Base-by-base conservation (phyloP, 2,329 filamentous ascomycete genomes). In the Triangularia setosa region DNA sequence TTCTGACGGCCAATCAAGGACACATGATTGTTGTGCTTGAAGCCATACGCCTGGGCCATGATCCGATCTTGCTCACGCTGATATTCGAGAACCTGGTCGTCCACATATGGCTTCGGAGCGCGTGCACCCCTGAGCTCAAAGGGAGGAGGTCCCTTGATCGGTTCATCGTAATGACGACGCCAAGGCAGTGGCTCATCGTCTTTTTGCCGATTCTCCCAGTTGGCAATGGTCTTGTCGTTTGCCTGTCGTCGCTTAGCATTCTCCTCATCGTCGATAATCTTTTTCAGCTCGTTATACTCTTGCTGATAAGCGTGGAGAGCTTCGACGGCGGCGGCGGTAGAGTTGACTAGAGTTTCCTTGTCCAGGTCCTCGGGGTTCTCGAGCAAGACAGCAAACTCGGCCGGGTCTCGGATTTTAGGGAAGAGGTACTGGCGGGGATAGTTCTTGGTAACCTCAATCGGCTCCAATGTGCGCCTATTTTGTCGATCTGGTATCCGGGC, bases 1-100 rank as follows among this genome's bases (percentile, higher is more conserved):
- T 88, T 84, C 71, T 89, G 87, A 35, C 79, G 78, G 21, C 85
- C 85, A 64, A 87, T 79, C 73, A 84, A 84, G 65, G 80, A 81
- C 2, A 82, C 80, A 60, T 85, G 82, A 9, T 82, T 79, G 68
- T 88, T 85, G 68, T 87, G 86, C 65, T 87, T 83, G 69, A 88
- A 87, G 16, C 83, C 82, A 70, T 88, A 89, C 1, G 81, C 79
- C 65, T 83, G 79, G 7, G 86, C 85, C 80, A 85, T 84, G 66
- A 87, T 78, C 62, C 79, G 79, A 74, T 88, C 85, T 71, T 89
- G 83, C 61, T 79, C 72, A 62, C 73, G 72, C 52, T 74, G 71
- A 65, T 83, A 81, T 4, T 80, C 77, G 53, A 83, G 79, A 24
- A 79, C 75, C 0, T 79, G 79, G 61, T 83, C 81, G 28, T 74